phyloP scores from a whole-genome alignment of 1,284 basidiomycete species.

The Malassezia vespertilionis region DNA sequence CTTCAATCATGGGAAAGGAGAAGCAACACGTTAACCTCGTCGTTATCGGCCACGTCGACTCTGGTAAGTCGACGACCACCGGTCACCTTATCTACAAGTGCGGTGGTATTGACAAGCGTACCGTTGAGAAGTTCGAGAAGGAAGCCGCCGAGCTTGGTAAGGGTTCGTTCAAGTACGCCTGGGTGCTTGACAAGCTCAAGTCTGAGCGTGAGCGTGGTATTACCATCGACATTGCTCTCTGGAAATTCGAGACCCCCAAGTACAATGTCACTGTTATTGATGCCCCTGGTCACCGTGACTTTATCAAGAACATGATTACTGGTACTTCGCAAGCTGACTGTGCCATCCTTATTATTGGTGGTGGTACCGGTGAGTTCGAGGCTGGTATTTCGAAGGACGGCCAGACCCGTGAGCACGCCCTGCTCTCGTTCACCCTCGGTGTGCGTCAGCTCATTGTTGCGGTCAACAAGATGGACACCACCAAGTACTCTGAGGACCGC shows the following conservation, averaged over 20 bases:
- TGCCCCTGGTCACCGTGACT: constrained; percentile 99
- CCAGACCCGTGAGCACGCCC: constrained; percentile 99
- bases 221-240: constrained; percentile 91
- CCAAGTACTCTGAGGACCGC: constrained; percentile 97
- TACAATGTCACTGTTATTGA: constrained; percentile 69
- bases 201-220: constrained; percentile 98
- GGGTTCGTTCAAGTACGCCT: constrained; percentile 93
- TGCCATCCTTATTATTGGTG: constrained; percentile 98
- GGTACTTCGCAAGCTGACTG: constrained; percentile 99
- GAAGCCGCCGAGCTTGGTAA: constrained; percentile 99
- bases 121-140: constrained; percentile 99
- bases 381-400: constrained; percentile 99
- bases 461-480: constrained; percentile 99
- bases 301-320: constrained; percentile 73
- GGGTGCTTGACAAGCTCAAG: constrained; percentile 99
- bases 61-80: constrained; percentile 93
- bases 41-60: constrained; percentile 48
- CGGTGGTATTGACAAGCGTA: constrained; percentile 99
- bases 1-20: constrained; percentile 20
- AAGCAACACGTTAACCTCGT: constrained; percentile 46
- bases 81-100: constrained; percentile 99
- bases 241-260: constrained; percentile 49
- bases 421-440: constrained; percentile 99
- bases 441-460: constrained; percentile 99
- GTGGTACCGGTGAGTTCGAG: constrained; percentile 99